These are phyloP conservation scores for Claviceps africana DNA, from an alignment of 2,329 filamentous ascomycete genomes.

Conservation along the genomic window DNA sequence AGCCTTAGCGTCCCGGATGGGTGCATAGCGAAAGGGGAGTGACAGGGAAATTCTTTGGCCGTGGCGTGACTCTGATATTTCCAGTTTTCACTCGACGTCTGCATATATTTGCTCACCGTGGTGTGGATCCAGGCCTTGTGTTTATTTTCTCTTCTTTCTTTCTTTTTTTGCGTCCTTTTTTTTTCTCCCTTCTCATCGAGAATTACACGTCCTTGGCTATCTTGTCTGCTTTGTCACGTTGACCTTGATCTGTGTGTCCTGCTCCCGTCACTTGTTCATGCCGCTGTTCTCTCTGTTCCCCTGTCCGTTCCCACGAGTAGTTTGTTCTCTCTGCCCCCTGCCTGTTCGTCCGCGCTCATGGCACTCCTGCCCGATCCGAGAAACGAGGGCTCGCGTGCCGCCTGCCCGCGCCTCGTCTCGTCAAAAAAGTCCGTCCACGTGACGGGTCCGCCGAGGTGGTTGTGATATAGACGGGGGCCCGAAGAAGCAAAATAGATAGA, in stretches of 20 bases:
- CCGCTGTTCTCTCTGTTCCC: neutral
- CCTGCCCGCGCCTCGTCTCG: too few species aligned
- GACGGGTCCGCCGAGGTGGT: too few species aligned
- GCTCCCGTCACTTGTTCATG: neutral
- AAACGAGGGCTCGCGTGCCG: too few species aligned
- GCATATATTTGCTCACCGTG: slow-evolving; percentile 5
- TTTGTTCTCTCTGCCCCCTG: too few species aligned
- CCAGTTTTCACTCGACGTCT: slow-evolving; percentile 12
- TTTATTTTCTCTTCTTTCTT: neutral
- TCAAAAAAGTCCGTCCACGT: too few species aligned
- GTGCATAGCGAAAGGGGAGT: slow-evolving; percentile 30
- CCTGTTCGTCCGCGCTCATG: too few species aligned
- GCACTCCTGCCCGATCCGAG: too few species aligned
- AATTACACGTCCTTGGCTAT: neutral
- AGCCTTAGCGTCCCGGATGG: slow-evolving; percentile 24
- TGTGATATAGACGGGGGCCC: too few species aligned
- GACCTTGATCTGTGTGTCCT: neutral
- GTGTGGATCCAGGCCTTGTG: neutral
- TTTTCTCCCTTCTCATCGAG: neutral
- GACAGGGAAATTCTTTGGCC: slow-evolving; percentile 25
- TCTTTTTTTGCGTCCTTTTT: neutral
- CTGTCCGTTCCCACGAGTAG: too few species aligned
- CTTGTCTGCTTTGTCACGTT: neutral
- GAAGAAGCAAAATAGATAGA: too few species aligned
- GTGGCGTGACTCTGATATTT: slow-evolving; percentile 20